phyloP scores from a whole-genome alignment of 495 filamentous ascomycete genomes.

The Aspergillus baeticus region DNA sequence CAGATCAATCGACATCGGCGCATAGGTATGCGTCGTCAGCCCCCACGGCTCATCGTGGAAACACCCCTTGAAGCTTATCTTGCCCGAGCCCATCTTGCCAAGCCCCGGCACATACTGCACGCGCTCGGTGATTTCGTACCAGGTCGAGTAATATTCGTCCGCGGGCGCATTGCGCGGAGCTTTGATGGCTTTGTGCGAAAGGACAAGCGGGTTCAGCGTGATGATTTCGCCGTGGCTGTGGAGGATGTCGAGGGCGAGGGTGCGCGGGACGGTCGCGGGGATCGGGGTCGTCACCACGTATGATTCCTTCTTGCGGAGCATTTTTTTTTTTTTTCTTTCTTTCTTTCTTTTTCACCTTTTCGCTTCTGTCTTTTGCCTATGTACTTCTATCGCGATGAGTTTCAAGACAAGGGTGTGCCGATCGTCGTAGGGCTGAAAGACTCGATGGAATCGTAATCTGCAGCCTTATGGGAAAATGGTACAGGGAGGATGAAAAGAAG shows the following conservation, averaged over 20 bases:
- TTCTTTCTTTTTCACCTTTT: too few species aligned
- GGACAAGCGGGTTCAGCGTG: constrained; percentile 76
- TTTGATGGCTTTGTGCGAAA: constrained; percentile 61
- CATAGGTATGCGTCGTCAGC: constrained; percentile 73
- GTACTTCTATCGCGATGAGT: too few species aligned
- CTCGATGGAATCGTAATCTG: too few species aligned
- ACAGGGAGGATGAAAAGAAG: too few species aligned
- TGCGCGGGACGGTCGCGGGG: constrained; percentile 61
- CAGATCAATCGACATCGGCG: constrained; percentile 67
- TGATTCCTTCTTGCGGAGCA: constrained; percentile 29
- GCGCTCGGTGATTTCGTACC: constrained; percentile 65
- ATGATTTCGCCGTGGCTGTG: constrained; percentile 77
- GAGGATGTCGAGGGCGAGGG: constrained; percentile 65
- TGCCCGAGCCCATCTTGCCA: constrained; percentile 53
- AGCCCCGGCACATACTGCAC: constrained; percentile 68
- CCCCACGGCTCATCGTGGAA: constrained; percentile 70
- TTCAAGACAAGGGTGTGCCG: too few species aligned
- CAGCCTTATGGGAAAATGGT: too few species aligned
- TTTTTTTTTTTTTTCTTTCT: too few species aligned
- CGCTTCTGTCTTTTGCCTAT: too few species aligned
- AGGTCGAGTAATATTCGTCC: constrained; percentile 66
- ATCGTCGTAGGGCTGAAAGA: too few species aligned
- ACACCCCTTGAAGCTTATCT: constrained; percentile 70
- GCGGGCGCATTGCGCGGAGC: constrained; percentile 58
- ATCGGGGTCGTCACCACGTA: constrained; percentile 69